A percentile compares a stretch with the other conserved stretches of the same genome.
Conservation (phyloP, 2,329 filamentous ascomycete genomes). For the Trichoderma guizhouense region DNA sequence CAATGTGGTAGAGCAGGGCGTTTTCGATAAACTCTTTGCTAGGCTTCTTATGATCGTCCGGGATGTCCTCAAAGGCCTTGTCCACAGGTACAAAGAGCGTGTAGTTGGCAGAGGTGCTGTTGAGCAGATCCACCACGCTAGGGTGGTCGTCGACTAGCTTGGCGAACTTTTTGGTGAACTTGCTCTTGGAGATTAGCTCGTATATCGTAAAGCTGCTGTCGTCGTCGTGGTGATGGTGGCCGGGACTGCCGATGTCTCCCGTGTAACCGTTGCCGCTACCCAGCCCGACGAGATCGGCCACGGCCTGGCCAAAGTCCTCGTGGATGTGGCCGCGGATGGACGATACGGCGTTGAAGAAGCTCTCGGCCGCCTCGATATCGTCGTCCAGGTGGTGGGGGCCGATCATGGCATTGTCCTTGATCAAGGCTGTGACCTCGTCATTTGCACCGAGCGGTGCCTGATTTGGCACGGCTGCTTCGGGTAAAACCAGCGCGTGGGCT, state of each 20-base stretch:
- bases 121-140: slow-evolving; percentile 69
- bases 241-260: neutral
- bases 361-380: neutral
- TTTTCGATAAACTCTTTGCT: slow-evolving; percentile 67
- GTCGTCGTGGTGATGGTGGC: neutral
- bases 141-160: slow-evolving; percentile 70
- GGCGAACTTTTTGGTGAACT: slow-evolving; percentile 74
- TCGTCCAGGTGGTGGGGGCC: slow-evolving; percentile 3
- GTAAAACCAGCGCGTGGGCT: slow-evolving; percentile 16
- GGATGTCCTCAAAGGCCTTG: slow-evolving; percentile 65
- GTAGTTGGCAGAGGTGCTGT: slow-evolving; percentile 69
- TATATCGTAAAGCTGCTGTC: slow-evolving; percentile 59
- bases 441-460: slow-evolving; percentile 13
- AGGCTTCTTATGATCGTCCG: slow-evolving; percentile 54
- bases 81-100: slow-evolving; percentile 82
- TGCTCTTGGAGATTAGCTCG: slow-evolving; percentile 70
- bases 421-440: slow-evolving; percentile 5
- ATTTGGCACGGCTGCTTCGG: slow-evolving; percentile 1
- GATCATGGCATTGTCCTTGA: neutral
- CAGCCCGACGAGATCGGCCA: neutral
- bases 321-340: slow-evolving; percentile 9
- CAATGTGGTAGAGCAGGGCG: slow-evolving; percentile 72
- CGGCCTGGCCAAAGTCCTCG: slow-evolving; percentile 12
- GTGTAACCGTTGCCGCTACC: neutral
- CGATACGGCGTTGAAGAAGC: slow-evolving; percentile 11